Percentiles rank a stretch among this genome's conserved stretches.
Conservation (phyloP, 2,329 filamentous ascomycete genomes). For the Neonectria faginata region DNA sequence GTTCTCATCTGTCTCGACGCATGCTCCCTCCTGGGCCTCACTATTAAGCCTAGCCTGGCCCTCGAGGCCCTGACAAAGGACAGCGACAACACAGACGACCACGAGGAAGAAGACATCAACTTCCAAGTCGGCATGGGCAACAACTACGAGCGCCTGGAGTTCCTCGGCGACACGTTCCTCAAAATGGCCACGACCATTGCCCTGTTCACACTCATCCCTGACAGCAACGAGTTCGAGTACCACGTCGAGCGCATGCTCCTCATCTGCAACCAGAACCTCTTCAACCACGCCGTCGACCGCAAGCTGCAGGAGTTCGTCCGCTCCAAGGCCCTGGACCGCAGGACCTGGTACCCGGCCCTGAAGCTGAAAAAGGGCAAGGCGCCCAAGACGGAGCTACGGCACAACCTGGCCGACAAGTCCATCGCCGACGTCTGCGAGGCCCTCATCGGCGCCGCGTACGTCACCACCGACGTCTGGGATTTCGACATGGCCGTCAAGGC, state of each 20-base stretch:
- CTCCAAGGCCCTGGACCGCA: constrained; percentile 82
- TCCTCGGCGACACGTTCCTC: constrained; percentile 91
- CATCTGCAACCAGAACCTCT: constrained; percentile 91
- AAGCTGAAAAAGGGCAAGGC: constrained; percentile 79
- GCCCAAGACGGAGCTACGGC: constrained; percentile 59
- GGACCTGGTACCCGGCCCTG: constrained; percentile 89
- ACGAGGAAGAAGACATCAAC: constrained; percentile 74
- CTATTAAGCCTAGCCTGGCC: constrained; percentile 75
- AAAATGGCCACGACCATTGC: constrained; percentile 97
- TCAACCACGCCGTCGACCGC: constrained; percentile 77
- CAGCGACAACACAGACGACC: constrained; percentile 83
- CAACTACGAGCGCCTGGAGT: constrained; percentile 95
- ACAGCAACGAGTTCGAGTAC: constrained; percentile 85
- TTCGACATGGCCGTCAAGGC: constrained; percentile 71
- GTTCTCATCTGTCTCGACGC: constrained; percentile 84
- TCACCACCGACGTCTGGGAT: constrained; percentile 57
- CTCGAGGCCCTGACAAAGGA: constrained; percentile 95
- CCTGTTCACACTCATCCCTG: constrained; percentile 80
- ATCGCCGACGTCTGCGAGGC: constrained; percentile 96
- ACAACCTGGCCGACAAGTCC: constrained; percentile 85
- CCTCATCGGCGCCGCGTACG: constrained; percentile 85
- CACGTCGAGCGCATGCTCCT: constrained; percentile 92
- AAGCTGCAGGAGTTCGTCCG: constrained; percentile 81
- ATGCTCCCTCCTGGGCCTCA: constrained; percentile 72
- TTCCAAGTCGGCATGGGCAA: constrained; percentile 88